A percentile compares a stretch with the other conserved stretches of the same genome.
phyloP scores from a whole-genome alignment of 768 basidiomycete species.

The Lactifluus subvellereus region DNA sequence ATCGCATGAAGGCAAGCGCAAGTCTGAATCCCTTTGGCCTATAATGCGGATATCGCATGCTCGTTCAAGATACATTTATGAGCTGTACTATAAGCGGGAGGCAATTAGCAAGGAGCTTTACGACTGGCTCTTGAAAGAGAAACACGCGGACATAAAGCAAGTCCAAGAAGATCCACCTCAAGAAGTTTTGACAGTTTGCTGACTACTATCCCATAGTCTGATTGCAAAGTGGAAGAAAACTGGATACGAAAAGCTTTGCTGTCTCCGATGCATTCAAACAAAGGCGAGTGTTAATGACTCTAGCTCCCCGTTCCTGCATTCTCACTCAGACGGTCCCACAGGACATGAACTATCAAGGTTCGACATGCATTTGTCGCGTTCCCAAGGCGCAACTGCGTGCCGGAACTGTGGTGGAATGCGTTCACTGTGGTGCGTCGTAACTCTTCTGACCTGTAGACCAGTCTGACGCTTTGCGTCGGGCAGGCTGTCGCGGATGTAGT shows the following conservation, averaged over 20 bases:
- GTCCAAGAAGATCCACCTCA: slow-evolving; percentile 29
- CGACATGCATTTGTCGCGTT: slow-evolving; percentile 95
- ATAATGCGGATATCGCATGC: slow-evolving; percentile 98
- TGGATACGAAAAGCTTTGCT: slow-evolving; percentile 98
- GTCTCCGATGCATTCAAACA: slow-evolving; percentile 93
- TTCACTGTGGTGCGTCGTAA: slow-evolving; percentile 80
- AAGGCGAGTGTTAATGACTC: slow-evolving; percentile 42
- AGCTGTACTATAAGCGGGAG: slow-evolving; percentile 97
- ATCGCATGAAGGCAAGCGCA: slow-evolving; percentile 96
- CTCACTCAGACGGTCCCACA: slow-evolving; percentile 29
- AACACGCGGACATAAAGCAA: slow-evolving; percentile 94
- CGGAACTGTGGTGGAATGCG: slow-evolving; percentile 92
- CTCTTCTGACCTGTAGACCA: not conserved
- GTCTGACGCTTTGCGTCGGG: slow-evolving; percentile 5
- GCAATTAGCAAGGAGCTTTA: slow-evolving; percentile 89
- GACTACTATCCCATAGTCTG: slow-evolving; percentile 45
- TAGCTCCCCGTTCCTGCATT: not conserved
- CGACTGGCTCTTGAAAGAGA: slow-evolving; percentile 96
- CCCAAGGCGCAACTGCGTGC: slow-evolving; percentile 89
- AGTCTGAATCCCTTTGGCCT: slow-evolving; percentile 89
- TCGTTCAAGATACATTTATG: slow-evolving; percentile 94
- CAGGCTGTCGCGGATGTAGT: slow-evolving; percentile 88
- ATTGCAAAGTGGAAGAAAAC: slow-evolving; percentile 99
- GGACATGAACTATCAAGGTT: slow-evolving; percentile 99
- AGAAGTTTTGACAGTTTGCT: not conserved